A percentile compares a stretch with the other conserved stretches of the same genome.
Evolutionary conservation across 306 rosid species (phyloP).

Genomic region (Fragaria vesca): DNA sequence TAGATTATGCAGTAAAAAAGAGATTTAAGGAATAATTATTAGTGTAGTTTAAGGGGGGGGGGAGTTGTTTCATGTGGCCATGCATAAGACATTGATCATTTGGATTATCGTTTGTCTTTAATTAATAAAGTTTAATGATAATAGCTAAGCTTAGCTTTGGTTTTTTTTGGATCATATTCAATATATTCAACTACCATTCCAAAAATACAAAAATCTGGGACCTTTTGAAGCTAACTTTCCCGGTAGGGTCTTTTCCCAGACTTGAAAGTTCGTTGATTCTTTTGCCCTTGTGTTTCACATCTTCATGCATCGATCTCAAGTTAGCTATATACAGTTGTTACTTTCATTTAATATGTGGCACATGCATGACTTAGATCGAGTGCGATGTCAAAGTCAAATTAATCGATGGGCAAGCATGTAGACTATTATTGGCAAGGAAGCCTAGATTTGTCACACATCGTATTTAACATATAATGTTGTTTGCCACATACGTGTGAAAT

Average conservation of each 20-base stretch:
- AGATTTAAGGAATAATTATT: background rate
- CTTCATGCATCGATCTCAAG: background rate
- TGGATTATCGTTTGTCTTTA: background rate
- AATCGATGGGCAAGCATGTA: background rate
- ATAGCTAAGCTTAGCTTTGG: background rate
- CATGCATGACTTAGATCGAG: background rate
- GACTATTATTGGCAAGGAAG: background rate
- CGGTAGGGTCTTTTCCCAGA: background rate
- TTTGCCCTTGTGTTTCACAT: too few species aligned
- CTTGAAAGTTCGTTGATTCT: conserved; percentile 18
- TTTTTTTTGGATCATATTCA: background rate
- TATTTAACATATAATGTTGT: background rate
- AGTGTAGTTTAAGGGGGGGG: background rate
- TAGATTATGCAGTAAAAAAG: background rate
- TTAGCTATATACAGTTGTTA: background rate
- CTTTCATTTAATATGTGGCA: background rate
- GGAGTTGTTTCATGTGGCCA: background rate
- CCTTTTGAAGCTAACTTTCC: conserved; percentile 18
- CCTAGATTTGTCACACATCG: background rate
- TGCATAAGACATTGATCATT: background rate
- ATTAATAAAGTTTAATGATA: background rate
- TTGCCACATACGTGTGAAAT: too few species aligned
- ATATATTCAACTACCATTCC: conserved; percentile 14
- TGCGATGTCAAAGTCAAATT: background rate
- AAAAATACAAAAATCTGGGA: background rate